Evolutionary conservation across 2,329 filamentous ascomycete genomes (phyloP).

Genomic region (Domatiomyces globalis): DNA sequence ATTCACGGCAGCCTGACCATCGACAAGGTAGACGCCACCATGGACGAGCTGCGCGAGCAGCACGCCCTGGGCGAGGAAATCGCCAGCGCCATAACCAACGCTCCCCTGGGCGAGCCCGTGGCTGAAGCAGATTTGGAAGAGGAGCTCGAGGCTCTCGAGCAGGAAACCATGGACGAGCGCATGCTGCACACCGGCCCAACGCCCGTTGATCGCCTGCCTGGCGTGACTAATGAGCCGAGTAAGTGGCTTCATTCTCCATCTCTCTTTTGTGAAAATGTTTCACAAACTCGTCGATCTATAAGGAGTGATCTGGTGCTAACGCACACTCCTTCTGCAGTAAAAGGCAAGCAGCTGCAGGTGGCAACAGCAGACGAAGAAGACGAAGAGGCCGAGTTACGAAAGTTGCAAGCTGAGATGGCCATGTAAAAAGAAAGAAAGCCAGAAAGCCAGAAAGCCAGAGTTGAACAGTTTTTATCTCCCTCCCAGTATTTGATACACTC

Average conservation of each 20-base stretch:
- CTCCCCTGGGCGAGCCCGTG: constrained; percentile 50
- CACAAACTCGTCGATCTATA: background rate
- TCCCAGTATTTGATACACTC: background rate
- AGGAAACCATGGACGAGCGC: constrained; percentile 82
- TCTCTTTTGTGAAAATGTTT: background rate
- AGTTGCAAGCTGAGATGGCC: constrained; percentile 92
- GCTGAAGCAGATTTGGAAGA: constrained; percentile 79
- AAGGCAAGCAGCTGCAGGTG: constrained; percentile 27
- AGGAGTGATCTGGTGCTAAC: background rate
- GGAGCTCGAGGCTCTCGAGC: constrained; percentile 74
- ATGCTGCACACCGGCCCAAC: constrained; percentile 83
- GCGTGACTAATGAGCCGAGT: constrained; percentile 62
- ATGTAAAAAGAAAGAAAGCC: constrained; percentile 44
- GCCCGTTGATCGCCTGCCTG: constrained; percentile 65
- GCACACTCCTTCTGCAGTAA: constrained; percentile 18
- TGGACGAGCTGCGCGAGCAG: constrained; percentile 86
- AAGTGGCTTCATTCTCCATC: constrained; percentile 31
- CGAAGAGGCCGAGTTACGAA: constrained; percentile 87
- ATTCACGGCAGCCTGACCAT: constrained; percentile 86
- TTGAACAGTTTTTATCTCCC: background rate
- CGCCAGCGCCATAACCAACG: constrained; percentile 64
- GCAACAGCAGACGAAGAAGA: constrained; percentile 59
- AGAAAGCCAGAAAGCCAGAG: background rate
- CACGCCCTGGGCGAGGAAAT: constrained; percentile 92
- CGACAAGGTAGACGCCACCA: constrained; percentile 87